Base-by-base conservation (phyloP, 1,139 yeast species). In the Hemisphaericaspora xylanilytica region DNA sequence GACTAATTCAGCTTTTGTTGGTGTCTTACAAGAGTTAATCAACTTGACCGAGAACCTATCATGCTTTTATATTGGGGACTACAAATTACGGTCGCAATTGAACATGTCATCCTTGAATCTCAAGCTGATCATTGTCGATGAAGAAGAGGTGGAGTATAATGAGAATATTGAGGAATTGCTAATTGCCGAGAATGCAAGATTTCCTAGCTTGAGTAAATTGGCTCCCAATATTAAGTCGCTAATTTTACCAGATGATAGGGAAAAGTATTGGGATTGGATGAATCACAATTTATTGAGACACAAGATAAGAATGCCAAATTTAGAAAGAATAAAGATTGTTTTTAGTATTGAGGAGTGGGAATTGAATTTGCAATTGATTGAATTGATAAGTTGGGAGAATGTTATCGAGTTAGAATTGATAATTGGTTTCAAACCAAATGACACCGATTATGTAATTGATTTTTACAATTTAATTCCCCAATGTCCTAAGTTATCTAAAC, bases 371-470 rank as follows among this genome's bases (percentile, higher is more conserved):
- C 26, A 31, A 17, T 33, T 45, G 12, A 21, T 49, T 1, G 29
- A 41, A 16, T 26, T 45, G 22, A 43, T 59, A 12, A 39, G 48
- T 30, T 59, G 64, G 61, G 22, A 31, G 4, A 33, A 32, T 4
- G 37, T 59, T 16, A 40, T 43, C 22, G 45, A 57, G 44, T 47
- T 65, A 37, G 66, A 64, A 44, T 33, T 65, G 7, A 41, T 52
- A 6, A 41, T 60, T 25, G 63, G 63, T 6, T 55, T 59, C 32
- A 40, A 34, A 10, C 73, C 73, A 44, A 61, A 53, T 17, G 58
- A 48, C 31, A 61, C 57, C 29, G 61, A 60, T 7, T 79, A 84
- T 47, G 49, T 75, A 9, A 59, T 61, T 9, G 63, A 56, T 4
- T 69, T 77, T 43, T 47, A 67, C 3, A 57, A 48, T 16, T 24